phyloP scores from a whole-genome alignment of 805 yeast genomes.

The Schwanniomyces polymorphus region DNA sequence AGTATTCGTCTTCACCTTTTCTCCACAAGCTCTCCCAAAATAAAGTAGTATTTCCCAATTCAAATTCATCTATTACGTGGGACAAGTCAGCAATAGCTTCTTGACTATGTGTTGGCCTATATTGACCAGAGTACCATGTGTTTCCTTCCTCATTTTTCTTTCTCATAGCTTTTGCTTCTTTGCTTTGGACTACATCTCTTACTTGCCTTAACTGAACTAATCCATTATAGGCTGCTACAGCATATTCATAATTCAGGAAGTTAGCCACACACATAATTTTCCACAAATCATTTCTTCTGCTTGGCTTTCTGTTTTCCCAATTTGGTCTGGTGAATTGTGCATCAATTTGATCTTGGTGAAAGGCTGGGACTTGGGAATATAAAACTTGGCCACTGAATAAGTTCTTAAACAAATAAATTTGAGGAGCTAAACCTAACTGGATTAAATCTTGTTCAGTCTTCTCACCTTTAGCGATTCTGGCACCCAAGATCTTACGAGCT shows the following conservation, averaged over 20 bases:
- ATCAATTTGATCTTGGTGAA: constrained; percentile 58
- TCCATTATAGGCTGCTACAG: constrained; percentile 72
- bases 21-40: constrained; percentile 90
- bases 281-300: constrained; percentile 85
- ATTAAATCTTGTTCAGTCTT: constrained; percentile 33
- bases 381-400: constrained; percentile 86
- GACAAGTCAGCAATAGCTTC: constrained; percentile 87
- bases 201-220: constrained; percentile 70
- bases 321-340: constrained; percentile 78
- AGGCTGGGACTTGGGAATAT: constrained; percentile 80
- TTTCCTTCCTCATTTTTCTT: constrained; percentile 74
- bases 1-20: constrained; percentile 73
- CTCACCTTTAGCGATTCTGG: constrained; percentile 40
- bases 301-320: constrained; percentile 85
- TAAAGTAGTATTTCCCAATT: constrained; percentile 48
- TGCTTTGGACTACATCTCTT: constrained; percentile 62
- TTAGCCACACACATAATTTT: constrained; percentile 83
- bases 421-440: constrained; percentile 71
- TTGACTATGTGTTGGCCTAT: constrained; percentile 85
- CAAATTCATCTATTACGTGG: constrained; percentile 65
- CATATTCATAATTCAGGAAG: constrained; percentile 57
- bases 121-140: constrained; percentile 85
- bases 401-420: constrained; percentile 80
- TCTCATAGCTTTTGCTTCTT: constrained; percentile 67
- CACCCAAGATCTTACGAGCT: constrained; percentile 41